phyloP scores from a whole-genome alignment of 768 basidiomycete species.

The Hirschioporus abietinus region DNA sequence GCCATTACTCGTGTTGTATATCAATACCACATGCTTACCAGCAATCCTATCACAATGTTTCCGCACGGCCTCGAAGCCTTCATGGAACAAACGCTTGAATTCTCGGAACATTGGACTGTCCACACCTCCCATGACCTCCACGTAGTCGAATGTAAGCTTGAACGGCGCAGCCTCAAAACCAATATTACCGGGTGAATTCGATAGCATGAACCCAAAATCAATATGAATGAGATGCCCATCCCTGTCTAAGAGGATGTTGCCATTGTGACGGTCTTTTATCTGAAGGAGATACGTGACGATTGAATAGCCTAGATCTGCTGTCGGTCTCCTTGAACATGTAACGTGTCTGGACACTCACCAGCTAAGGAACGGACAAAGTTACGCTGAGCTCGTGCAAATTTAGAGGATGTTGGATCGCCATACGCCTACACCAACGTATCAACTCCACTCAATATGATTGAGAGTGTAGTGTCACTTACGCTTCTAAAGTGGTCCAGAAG shows the following conservation, averaged over 20 bases:
- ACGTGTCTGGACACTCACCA: constrained; percentile 35
- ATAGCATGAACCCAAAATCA: constrained; percentile 97
- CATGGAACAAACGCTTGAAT: constrained; percentile 83
- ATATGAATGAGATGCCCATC: constrained; percentile 96
- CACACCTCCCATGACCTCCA: constrained; percentile 91
- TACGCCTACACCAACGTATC: constrained; percentile 55
- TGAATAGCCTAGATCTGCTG: constrained; percentile 65
- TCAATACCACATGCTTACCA: constrained; percentile 43
- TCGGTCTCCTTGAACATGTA: not conserved
- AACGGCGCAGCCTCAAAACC: constrained; percentile 99
- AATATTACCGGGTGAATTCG: constrained; percentile 95
- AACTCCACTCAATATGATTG: not conserved
- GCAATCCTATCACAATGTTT: constrained; percentile 97
- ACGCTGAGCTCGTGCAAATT: constrained; percentile 84
- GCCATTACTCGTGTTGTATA: constrained; percentile 9
- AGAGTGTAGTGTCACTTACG: constrained; percentile 36
- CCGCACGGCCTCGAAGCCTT: constrained; percentile 89
- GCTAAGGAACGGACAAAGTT: constrained; percentile 93
- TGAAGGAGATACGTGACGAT: constrained; percentile 95
- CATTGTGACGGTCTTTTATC: constrained; percentile 98
- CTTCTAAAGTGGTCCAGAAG: constrained; percentile 88
- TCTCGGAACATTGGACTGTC: constrained; percentile 70
- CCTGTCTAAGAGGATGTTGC: constrained; percentile 93
- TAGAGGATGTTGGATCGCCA: constrained; percentile 81
- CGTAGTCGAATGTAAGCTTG: constrained; percentile 91